Evolutionary conservation across 2,329 filamentous ascomycete genomes (phyloP).

Genomic region (Pseudocercospora pini-densiflorae): DNA sequence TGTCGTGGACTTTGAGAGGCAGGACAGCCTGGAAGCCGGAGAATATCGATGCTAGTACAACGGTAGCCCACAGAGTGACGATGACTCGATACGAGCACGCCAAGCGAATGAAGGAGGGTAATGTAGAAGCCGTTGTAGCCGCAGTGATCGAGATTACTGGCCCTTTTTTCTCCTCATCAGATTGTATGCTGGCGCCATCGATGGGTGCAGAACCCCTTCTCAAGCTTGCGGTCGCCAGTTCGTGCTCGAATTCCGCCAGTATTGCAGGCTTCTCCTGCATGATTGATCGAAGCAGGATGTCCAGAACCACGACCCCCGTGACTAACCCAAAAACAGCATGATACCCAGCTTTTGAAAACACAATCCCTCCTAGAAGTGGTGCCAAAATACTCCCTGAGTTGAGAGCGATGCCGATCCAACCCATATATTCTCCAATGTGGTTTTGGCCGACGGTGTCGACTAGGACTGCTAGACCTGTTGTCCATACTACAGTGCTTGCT

Average conservation of each 20-base stretch:
- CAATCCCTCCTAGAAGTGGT: conserved; percentile 69
- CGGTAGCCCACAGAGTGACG: conserved; percentile 27
- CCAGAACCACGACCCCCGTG: conserved; percentile 23
- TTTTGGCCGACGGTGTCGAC: conserved; percentile 69
- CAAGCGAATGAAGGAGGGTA: conserved; percentile 27
- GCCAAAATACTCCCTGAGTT: conserved; percentile 65
- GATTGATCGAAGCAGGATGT: conserved; percentile 27
- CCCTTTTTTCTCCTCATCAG: not conserved
- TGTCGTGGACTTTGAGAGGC: conserved; percentile 22
- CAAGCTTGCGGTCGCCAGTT: not conserved
- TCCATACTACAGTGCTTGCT: conserved; percentile 72
- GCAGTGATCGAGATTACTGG: not conserved
- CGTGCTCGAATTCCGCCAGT: not conserved
- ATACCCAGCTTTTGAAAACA: conserved; percentile 59
- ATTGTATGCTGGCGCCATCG: not conserved
- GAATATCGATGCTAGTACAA: conserved; percentile 28
- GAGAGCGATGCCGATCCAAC: conserved; percentile 67
- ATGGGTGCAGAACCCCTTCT: not conserved
- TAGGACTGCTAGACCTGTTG: conserved; percentile 70
- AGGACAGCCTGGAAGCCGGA: conserved; percentile 31
- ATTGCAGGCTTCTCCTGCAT: conserved; percentile 25
- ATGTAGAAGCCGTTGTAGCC: not conserved
- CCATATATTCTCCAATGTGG: conserved; percentile 67
- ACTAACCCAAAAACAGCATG: conserved; percentile 31
- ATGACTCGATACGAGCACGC: conserved; percentile 28